phyloP scores from a whole-genome alignment of 2,329 filamentous ascomycete species.

The Penicillium sp. region DNA sequence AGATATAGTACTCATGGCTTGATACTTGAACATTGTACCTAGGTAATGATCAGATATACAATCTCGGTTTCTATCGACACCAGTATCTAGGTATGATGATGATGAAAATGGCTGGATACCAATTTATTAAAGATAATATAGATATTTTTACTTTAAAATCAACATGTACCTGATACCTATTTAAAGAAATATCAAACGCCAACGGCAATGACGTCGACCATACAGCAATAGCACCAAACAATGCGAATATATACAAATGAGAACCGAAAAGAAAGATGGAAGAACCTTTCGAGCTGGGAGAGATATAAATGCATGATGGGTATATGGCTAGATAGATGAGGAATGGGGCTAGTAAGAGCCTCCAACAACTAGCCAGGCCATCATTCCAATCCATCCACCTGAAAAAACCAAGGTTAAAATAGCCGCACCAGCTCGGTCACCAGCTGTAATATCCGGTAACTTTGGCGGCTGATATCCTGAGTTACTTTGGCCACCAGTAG shows the following conservation, averaged over 20 bases:
- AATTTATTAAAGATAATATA: too few species aligned
- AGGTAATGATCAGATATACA: not conserved
- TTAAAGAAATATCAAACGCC: conserved; percentile 4
- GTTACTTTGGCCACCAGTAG: conserved; percentile 36
- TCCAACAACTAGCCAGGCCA: conserved; percentile 16
- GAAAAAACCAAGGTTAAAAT: conserved; percentile 18
- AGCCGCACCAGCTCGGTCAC: conserved; percentile 14
- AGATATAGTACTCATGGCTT: too few species aligned
- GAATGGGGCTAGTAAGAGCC: conserved; percentile 8
- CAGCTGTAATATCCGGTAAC: conserved; percentile 9
- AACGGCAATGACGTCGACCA: not conserved
- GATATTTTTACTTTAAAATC: not conserved
- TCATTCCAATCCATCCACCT: conserved; percentile 15
- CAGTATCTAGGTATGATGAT: too few species aligned
- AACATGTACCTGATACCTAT: not conserved
- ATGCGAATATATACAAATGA: not conserved
- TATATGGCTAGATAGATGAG: not conserved
- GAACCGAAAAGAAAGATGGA: not conserved
- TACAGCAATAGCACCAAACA: not conserved
- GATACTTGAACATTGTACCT: too few species aligned
- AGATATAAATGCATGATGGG: not conserved
- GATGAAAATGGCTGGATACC: not conserved
- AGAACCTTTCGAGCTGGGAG: not conserved
- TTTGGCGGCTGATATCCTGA: conserved; percentile 11
- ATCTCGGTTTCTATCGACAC: not conserved